A percentile compares a stretch with the other conserved stretches of the same genome.
phyloP scores from a whole-genome alignment of 177 flowering plant species.

The Telopea speciosissima region DNA sequence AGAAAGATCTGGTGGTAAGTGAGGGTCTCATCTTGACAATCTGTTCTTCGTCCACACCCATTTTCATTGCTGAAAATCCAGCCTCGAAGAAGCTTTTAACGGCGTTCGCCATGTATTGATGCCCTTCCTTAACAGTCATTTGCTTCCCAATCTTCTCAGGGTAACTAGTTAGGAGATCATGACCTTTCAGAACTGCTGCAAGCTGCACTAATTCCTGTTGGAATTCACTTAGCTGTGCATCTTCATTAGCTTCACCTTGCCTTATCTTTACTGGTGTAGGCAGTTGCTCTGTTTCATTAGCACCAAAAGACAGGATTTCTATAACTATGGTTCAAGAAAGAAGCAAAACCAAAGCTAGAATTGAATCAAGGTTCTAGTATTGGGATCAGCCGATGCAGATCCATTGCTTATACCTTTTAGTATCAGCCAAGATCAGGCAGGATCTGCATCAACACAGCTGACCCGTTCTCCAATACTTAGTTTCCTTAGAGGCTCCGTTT shows the following conservation, averaged over 20 bases:
- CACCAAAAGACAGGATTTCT: neutral
- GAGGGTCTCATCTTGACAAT: slow-evolving; percentile 58
- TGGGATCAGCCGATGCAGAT: too few relatives aligned
- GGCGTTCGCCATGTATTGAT: slow-evolving; percentile 49
- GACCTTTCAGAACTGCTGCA: slow-evolving; percentile 55
- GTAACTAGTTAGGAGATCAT: slow-evolving; percentile 34
- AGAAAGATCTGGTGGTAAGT: slow-evolving; percentile 17
- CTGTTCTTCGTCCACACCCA: slow-evolving; percentile 51
- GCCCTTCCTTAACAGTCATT: slow-evolving; percentile 53
- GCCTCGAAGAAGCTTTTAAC: slow-evolving; percentile 50
- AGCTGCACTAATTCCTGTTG: slow-evolving; percentile 59
- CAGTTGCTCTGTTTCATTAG: slow-evolving; percentile 39
- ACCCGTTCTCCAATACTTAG: too few relatives aligned
- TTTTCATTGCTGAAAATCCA: slow-evolving; percentile 32
- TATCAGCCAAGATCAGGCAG: too few relatives aligned
- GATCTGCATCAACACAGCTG: too few relatives aligned
- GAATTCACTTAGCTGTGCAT: slow-evolving; percentile 46
- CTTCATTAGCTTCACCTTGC: slow-evolving; percentile 37
- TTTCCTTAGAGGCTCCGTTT: too few relatives aligned
- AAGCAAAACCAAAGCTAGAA: too few relatives aligned
- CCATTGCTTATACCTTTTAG: too few relatives aligned
- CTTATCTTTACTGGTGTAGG: slow-evolving; percentile 56
- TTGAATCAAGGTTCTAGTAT: too few relatives aligned
- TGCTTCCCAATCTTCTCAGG: slow-evolving; percentile 31
- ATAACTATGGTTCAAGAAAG: too few relatives aligned